Conservation (phyloP, 1,139 yeast genomes). For the Saccharomycopsis hybrid region DNA sequence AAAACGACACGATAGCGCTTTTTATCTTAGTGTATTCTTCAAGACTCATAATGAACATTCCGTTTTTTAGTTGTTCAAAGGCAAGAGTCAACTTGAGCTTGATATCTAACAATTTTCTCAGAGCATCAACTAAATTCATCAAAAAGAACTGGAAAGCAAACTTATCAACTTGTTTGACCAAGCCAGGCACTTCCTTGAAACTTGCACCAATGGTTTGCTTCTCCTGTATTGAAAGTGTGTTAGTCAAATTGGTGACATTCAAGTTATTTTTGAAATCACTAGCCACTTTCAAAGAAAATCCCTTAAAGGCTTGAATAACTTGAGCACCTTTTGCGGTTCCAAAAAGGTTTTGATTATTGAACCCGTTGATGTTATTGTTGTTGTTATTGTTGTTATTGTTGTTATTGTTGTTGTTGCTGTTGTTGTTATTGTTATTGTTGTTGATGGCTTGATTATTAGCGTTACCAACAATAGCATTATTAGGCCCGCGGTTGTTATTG, state of each 20-base stretch:
- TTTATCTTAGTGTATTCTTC: conserved; percentile 9
- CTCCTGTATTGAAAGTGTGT: conserved; percentile 8
- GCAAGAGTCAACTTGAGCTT: conserved; percentile 4
- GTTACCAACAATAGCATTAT: background rate
- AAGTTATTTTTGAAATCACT: conserved; percentile 10
- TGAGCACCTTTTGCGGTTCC: too few relatives aligned
- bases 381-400: conserved; percentile 1
- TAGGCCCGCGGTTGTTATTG: background rate
- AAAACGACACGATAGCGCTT: conserved; percentile 1
- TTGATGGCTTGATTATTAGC: background rate
- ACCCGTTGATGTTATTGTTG: conserved; percentile 1
- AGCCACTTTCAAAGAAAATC: conserved; percentile 1
- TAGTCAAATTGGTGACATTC: conserved; percentile 13
- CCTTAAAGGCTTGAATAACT: too few relatives aligned
- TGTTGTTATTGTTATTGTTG: conserved; percentile 7
- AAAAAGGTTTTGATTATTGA: conserved; percentile 2
- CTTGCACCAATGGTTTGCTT: conserved; percentile 7
- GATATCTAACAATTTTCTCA: conserved; percentile 10
- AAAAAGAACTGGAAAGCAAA: conserved; percentile 13
- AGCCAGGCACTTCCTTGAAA: conserved; percentile 6
- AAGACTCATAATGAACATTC: conserved; percentile 7
- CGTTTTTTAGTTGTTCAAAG: conserved; percentile 12
- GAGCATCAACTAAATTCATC: conserved; percentile 5
- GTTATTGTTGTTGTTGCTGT: too few relatives aligned
- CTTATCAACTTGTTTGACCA: conserved; percentile 11